A percentile compares a stretch with the other conserved stretches of the same genome.
phyloP scores from a whole-genome alignment of 2,329 filamentous ascomycete genomes.

The Hirsutella minnesotensis region DNA sequence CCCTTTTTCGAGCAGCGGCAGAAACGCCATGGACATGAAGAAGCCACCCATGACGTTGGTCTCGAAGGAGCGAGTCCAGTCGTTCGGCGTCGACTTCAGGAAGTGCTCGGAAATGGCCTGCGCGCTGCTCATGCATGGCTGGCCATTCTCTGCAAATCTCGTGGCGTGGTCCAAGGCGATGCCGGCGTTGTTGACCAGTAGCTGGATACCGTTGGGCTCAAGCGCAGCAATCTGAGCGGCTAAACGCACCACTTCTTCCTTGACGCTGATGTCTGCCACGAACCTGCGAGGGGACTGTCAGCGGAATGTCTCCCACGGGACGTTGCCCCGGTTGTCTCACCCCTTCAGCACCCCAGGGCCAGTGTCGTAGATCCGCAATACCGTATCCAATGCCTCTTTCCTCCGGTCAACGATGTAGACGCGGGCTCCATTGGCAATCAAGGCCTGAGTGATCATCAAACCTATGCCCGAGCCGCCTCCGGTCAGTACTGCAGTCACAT shows the following conservation, averaged over 20 bases:
- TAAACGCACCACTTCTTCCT: not conserved
- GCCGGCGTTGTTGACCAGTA: conserved; percentile 1
- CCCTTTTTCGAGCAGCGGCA: not conserved
- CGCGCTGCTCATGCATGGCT: not conserved
- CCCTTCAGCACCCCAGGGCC: not conserved
- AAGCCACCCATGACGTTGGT: conserved; percentile 2
- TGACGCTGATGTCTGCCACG: conserved; percentile 2
- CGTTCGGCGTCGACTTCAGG: not conserved
- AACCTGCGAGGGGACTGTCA: not conserved
- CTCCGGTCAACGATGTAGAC: conserved; percentile 1
- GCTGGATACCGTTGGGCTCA: not conserved
- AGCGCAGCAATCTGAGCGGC: not conserved
- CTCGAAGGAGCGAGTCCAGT: conserved; percentile 1
- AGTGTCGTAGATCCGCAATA: not conserved
- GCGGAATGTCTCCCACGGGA: not conserved
- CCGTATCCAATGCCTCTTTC: not conserved
- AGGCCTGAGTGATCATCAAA: conserved; percentile 1
- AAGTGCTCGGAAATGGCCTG: not conserved
- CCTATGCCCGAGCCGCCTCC: not conserved
- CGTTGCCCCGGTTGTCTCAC: not conserved
- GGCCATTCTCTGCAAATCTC: not conserved
- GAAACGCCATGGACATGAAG: conserved; percentile 1
- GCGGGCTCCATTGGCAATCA: not conserved
- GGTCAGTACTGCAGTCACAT: conserved; percentile 1
- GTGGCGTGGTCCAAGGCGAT: conserved; percentile 1